A percentile compares a stretch with the other conserved stretches of the same genome.
phyloP scores from a whole-genome alignment of 192 early-diverging fungal genomes.

The Linnemannia hyalina region DNA sequence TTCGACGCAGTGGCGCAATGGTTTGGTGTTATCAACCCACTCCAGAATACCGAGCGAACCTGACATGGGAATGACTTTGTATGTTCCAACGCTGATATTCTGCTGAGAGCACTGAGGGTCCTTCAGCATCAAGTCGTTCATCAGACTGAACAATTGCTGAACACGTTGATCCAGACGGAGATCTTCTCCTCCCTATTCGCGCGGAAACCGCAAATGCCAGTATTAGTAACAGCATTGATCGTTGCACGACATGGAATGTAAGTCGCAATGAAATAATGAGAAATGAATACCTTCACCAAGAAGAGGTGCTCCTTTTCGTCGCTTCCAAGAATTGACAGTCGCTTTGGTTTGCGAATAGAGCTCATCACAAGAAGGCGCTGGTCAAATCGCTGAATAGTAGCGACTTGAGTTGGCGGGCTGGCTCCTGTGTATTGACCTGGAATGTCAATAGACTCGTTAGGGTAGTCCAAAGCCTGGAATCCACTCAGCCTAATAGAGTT shows the following conservation, averaged over 20 bases:
- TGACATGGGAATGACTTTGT: constrained; percentile 79
- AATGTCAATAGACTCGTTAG: constrained; percentile 71
- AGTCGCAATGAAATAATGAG: neutral
- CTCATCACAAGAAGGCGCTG: constrained; percentile 72
- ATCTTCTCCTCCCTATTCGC: constrained; percentile 82
- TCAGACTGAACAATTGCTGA: constrained; percentile 82
- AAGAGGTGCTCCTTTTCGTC: constrained; percentile 82
- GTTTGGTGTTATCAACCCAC: constrained; percentile 82
- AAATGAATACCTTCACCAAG: constrained; percentile 74
- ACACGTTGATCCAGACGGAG: constrained; percentile 83
- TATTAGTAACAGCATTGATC: neutral
- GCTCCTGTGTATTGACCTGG: constrained; percentile 81
- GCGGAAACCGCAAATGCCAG: neutral
- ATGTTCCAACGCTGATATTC: constrained; percentile 72
- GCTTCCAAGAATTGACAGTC: constrained; percentile 75
- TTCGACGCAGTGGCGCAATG: constrained; percentile 73
- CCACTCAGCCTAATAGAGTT: constrained; percentile 19
- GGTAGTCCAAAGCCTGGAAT: constrained; percentile 42
- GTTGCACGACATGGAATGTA: neutral
- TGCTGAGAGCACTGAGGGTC: constrained; percentile 68
- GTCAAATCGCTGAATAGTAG: constrained; percentile 75
- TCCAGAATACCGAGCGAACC: constrained; percentile 78
- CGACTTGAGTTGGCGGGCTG: constrained; percentile 66
- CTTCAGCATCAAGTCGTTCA: constrained; percentile 76
- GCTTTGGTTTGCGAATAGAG: constrained; percentile 81